Evolutionary conservation across 2,329 filamentous ascomycete genomes (phyloP).

Genomic region (Dactylellina drechsleri): DNA sequence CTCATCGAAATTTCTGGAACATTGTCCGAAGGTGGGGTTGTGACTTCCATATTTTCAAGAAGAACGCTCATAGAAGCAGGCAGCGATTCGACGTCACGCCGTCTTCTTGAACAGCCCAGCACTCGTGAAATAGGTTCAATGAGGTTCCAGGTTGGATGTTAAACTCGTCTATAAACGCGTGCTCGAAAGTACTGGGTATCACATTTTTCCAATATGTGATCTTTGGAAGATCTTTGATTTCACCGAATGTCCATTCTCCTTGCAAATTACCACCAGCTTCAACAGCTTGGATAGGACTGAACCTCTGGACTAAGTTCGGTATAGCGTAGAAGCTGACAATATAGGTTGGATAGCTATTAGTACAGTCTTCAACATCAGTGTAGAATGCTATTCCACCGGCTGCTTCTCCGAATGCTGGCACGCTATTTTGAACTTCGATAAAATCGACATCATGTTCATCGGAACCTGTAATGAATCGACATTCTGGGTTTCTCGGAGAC

Average conservation of each 20-base stretch:
- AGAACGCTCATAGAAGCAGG: too few relatives aligned
- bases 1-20: too few relatives aligned
- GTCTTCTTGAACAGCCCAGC: conserved; percentile 11
- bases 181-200: not conserved
- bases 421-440: not conserved
- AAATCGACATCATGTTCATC: conserved; percentile 1
- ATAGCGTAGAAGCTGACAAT: conserved; percentile 4
- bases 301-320: not conserved
- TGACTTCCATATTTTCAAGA: too few relatives aligned
- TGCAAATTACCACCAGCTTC: not conserved
- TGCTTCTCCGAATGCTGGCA: not conserved
- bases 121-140: conserved; percentile 13
- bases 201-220: conserved; percentile 22
- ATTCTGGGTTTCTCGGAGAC: conserved; percentile 1
- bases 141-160: not conserved
- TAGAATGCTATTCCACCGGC: conserved; percentile 24
- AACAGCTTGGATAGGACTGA: conserved; percentile 2
- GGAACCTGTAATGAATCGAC: not conserved
- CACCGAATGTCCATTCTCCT: not conserved
- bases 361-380: not conserved
- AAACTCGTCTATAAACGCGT: not conserved
- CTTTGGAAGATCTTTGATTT: not conserved
- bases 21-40: too few relatives aligned
- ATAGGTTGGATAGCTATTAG: not conserved
- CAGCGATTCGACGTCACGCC: not conserved